Evolutionary conservation across 108 stramenopile genomes (phyloP).

Genomic region (Fragilaria radians): DNA sequence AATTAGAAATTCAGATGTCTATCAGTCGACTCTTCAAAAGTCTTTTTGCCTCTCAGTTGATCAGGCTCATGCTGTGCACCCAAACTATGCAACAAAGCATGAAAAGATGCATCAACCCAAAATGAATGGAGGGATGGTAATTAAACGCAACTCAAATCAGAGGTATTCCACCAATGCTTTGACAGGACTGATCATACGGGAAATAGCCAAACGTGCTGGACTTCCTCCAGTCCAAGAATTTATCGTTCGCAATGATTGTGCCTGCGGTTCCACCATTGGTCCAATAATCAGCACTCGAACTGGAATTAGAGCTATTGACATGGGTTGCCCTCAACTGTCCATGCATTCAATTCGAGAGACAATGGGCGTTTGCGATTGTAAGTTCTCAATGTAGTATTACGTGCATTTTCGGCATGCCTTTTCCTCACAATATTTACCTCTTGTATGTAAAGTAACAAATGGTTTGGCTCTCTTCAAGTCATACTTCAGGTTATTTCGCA

Average conservation of each 20-base stretch:
- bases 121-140: conserved; percentile 94
- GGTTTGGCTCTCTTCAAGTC: conserved; percentile 69
- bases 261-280: conserved; percentile 96
- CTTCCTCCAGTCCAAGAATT: conserved; percentile 84
- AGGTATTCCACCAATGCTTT: conserved; percentile 91
- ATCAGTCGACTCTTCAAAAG: conserved; percentile 33
- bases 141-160: conserved; percentile 97
- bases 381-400: conserved; percentile 4
- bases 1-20: conserved; percentile 19
- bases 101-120: conserved; percentile 89
- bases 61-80: conserved; percentile 97
- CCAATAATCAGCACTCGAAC: conserved; percentile 84
- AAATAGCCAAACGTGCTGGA: conserved; percentile 63
- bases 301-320: conserved; percentile 92
- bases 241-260: conserved; percentile 91
- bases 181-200: conserved; percentile 82
- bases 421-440: not conserved
- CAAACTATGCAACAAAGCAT: conserved; percentile 94
- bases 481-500: conserved; percentile 63
- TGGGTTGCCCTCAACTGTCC: conserved; percentile 92
- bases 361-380: conserved; percentile 74
- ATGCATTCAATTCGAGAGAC: conserved; percentile 96
- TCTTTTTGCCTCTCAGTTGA: conserved; percentile 77
- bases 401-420: not conserved
- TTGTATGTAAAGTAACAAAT: conserved; percentile 33